A percentile compares a stretch with the other conserved stretches of the same genome.
Conservation (phyloP, 768 basidiomycete species). For the Serpula lacrymans region DNA sequence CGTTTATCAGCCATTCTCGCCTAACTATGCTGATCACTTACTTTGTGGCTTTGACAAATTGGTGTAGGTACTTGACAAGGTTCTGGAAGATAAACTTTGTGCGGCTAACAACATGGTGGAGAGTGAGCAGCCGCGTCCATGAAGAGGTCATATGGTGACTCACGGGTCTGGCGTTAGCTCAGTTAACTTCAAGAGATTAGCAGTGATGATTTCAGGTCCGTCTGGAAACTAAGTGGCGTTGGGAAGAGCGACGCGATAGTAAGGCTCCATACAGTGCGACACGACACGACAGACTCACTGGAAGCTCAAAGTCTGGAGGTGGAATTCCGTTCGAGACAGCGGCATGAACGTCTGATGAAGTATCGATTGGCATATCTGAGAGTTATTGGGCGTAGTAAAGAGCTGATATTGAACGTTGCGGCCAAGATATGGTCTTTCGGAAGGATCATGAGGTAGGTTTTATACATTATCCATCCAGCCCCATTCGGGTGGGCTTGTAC, state of each 20-base stretch:
- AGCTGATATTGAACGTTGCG: too few species aligned
- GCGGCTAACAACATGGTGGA: constrained; percentile 27
- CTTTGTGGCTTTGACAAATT: constrained; percentile 71
- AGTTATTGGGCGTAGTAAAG: too few species aligned
- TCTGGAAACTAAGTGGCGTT: constrained; percentile 39
- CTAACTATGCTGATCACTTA: constrained; percentile 15
- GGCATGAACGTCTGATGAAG: constrained; percentile 7
- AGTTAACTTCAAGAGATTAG: constrained; percentile 40
- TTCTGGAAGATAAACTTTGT: constrained; percentile 45
- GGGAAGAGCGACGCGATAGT: not conserved
- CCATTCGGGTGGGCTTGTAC: too few species aligned
- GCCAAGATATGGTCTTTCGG: too few species aligned
- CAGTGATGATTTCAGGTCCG: constrained; percentile 46
- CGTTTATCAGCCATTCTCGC: too few species aligned
- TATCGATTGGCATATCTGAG: constrained; percentile 7
- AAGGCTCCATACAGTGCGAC: not conserved
- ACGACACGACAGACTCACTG: constrained; percentile 26
- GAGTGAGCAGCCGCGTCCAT: not conserved
- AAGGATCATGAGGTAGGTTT: too few species aligned
- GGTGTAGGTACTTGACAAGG: constrained; percentile 68
- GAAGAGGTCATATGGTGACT: constrained; percentile 7
- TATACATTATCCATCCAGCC: too few species aligned
- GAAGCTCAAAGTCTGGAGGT: constrained; percentile 36
- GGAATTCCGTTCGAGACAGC: constrained; percentile 41
- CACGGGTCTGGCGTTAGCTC: constrained; percentile 39